Base-by-base conservation (phyloP, 495 filamentous ascomycete species). In the Tuber umbilicatum region DNA sequence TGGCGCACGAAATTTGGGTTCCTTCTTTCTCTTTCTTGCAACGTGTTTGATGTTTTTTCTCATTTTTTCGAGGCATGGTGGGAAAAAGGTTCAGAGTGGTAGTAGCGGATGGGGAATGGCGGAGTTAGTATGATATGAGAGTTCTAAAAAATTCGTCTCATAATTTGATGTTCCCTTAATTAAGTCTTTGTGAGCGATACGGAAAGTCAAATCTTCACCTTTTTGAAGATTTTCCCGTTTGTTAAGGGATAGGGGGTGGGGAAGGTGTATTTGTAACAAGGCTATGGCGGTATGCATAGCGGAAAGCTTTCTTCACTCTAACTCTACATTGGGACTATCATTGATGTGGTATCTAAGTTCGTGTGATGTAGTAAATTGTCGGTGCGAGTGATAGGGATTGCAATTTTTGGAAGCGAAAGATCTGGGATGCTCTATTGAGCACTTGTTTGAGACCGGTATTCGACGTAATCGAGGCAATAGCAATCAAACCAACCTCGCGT, bases 221-320 rank as follows among this genome's bases (percentile, higher is more conserved):
- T 64, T 64, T 64, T 31, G n/a, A 64, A 64, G n/a, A 31, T 64
- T 64, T 64, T 16, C n/a, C 27, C 10, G 55, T 64, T 64, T 64
- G 55, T 64, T 64, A 64, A 64, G 55, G 27, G n/a, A 31, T n/a
- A 16, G n/a, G 55, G 55, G 55, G 55, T 64, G 55, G 4, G n/a
- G 27, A 64, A 31, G 55, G 55, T 64, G 27, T 64, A 64, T 64
- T 64, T 64, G 55, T 64, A 64, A 64, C 55, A 64, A 64, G 55
- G 55, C 55, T 64, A 64, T 64, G 27, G n/a, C n/a, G 55, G 55
- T 17, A 64, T 64, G 12, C 31, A n/a, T 64, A 12, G 27, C 55
- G 12, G 55, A 64, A 64, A 64, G 55, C 55, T 64, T 64, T 64
- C 55, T 64, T 64, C n/a, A 64, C n/a, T 31, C n/a, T 27, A 31